Evolutionary conservation across 805 yeast genomes (phyloP).

Genomic region (Trichomonascus vanleenenianus): DNA sequence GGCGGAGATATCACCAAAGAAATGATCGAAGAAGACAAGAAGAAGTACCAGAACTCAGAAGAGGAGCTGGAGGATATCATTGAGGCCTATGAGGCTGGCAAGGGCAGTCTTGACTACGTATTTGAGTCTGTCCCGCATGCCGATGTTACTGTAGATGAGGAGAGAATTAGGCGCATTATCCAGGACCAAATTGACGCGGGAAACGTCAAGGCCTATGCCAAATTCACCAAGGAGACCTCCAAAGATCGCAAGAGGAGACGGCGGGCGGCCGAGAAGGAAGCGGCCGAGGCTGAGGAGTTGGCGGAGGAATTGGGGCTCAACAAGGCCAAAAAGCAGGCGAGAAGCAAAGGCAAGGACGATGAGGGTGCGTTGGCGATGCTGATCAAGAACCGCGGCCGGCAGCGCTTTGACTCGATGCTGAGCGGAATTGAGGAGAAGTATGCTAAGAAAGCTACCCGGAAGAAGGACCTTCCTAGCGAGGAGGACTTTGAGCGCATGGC

Average conservation of each 20-base stretch:
- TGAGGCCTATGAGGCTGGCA: constrained; percentile 45
- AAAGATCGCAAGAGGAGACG: constrained; percentile 39
- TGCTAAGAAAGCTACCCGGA: constrained; percentile 8
- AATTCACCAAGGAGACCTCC: constrained; percentile 40
- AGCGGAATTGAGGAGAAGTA: constrained; percentile 30
- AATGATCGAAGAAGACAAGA: constrained; percentile 58
- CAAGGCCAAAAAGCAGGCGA: constrained; percentile 27
- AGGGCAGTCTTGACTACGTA: constrained; percentile 62
- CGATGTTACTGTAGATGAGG: constrained; percentile 56
- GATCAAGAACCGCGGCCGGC: constrained; percentile 26
- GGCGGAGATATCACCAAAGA: constrained; percentile 29
- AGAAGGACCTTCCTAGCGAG: background rate
- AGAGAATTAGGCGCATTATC: constrained; percentile 48
- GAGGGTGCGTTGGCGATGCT: constrained; percentile 32
- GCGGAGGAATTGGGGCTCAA: constrained; percentile 46
- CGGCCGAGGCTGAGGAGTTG: constrained; percentile 46
- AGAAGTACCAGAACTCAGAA: constrained; percentile 45
- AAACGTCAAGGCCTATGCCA: constrained; percentile 32
- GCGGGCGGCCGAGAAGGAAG: constrained; percentile 31
- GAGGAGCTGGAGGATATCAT: constrained; percentile 48
- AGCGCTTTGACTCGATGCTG: constrained; percentile 22
- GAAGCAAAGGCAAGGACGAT: constrained; percentile 17
- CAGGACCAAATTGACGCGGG: constrained; percentile 36
- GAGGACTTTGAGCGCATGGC: constrained; percentile 3
- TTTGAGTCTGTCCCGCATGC: constrained; percentile 76